Conservation (phyloP, 2,329 filamentous ascomycete genomes). For the Hymenoscyphus linearis region DNA sequence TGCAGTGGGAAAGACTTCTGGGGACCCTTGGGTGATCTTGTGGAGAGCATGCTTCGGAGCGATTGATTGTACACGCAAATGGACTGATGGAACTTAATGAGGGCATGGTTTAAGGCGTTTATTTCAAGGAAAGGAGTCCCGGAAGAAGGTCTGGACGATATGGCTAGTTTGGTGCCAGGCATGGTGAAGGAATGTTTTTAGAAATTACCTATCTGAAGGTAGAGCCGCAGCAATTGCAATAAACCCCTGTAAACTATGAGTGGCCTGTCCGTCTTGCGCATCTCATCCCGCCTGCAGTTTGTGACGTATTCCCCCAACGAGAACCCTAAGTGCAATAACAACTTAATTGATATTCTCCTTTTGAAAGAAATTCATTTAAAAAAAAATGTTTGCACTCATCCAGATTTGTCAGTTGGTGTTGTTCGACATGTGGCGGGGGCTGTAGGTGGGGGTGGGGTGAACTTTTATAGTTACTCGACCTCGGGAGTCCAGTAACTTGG, state of each 20-base stretch:
- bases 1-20: constrained; percentile 95
- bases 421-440: too few relatives aligned
- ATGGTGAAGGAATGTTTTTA: constrained; percentile 8
- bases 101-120: constrained; percentile 25
- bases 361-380: background rate
- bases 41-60: constrained; percentile 95
- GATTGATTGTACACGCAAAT: constrained; percentile 42
- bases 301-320: background rate
- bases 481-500: too few relatives aligned
- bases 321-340: background rate
- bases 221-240: constrained; percentile 9
- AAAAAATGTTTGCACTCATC: too few relatives aligned
- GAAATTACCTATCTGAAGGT: constrained; percentile 9
- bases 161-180: constrained; percentile 4
- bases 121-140: constrained; percentile 15
- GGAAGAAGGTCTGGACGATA: constrained; percentile 8
- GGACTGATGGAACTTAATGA: constrained; percentile 13
- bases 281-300: background rate
- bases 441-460: too few relatives aligned
- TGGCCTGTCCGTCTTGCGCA: background rate
- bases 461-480: too few relatives aligned
- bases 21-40: constrained; percentile 89
- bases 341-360: too few relatives aligned
- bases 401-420: too few relatives aligned
- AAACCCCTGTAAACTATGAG: background rate